Conservation (phyloP, 2,329 filamentous ascomycete species). For the Ramichloridium luteum region DNA sequence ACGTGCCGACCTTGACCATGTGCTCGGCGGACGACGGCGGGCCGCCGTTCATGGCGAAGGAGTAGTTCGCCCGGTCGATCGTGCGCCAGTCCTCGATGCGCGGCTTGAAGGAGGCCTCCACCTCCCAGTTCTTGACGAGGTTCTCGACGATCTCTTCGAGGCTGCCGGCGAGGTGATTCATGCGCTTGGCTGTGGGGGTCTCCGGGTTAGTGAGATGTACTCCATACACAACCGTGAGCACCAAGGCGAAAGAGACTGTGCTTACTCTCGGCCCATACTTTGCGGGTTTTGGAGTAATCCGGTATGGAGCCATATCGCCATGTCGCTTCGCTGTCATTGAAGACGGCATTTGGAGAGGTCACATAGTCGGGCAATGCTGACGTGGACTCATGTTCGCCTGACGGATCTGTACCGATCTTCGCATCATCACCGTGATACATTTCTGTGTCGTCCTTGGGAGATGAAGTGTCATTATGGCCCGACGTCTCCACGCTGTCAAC, state of each 20-base stretch:
- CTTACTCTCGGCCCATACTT: constrained; percentile 47
- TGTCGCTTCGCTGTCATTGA: constrained; percentile 40
- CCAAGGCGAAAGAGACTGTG: constrained; percentile 2
- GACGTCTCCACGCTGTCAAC: too few species aligned
- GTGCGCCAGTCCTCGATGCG: constrained; percentile 52
- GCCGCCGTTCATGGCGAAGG: constrained; percentile 52
- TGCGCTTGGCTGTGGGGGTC: constrained; percentile 40
- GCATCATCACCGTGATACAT: too few species aligned
- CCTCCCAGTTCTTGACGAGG: constrained; percentile 62
- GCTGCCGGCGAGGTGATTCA: constrained; percentile 43
- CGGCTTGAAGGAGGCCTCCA: constrained; percentile 57
- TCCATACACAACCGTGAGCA: constrained; percentile 1
- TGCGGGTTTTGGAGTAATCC: constrained; percentile 52
- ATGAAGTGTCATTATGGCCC: too few species aligned
- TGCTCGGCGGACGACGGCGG: constrained; percentile 45
- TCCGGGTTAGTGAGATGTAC: constrained; percentile 7
- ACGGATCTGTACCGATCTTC: too few species aligned
- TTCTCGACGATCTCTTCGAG: constrained; percentile 53
- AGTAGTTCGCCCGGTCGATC: constrained; percentile 47
- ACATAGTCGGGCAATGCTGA: constrained; percentile 45
- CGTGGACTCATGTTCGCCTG: constrained; percentile 24
- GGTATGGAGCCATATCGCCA: constrained; percentile 51
- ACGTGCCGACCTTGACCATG: constrained; percentile 57
- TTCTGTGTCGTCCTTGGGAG: too few species aligned
- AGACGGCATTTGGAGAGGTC: constrained; percentile 45